Conservation (phyloP, 2,329 filamentous ascomycete species). For the Aspergillus novoparasiticus region DNA sequence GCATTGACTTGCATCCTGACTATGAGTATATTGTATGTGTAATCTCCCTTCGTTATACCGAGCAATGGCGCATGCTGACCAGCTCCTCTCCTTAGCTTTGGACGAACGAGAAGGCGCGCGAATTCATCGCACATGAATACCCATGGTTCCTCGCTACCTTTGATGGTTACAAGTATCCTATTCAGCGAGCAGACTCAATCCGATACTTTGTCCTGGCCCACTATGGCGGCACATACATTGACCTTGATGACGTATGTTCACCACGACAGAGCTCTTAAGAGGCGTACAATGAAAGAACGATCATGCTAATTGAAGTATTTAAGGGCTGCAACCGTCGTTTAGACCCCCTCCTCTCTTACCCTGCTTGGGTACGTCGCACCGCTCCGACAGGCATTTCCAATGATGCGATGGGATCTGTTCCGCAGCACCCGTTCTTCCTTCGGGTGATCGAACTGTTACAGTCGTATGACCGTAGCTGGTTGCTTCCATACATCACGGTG, state of each 20-base stretch:
- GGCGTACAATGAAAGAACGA: background rate
- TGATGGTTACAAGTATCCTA: slow-evolving; percentile 71
- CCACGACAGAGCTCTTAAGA: background rate
- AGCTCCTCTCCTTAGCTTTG: slow-evolving; percentile 60
- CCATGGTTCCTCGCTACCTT: slow-evolving; percentile 78
- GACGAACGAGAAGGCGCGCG: slow-evolving; percentile 70
- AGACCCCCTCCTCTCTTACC: slow-evolving; percentile 69
- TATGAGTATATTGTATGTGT: slow-evolving; percentile 70
- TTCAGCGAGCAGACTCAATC: slow-evolving; percentile 77
- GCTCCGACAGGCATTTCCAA: slow-evolving; percentile 78
- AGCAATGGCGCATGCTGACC: slow-evolving; percentile 20
- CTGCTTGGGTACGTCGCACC: slow-evolving; percentile 71
- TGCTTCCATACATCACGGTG: slow-evolving; percentile 72
- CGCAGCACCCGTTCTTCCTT: slow-evolving; percentile 74
- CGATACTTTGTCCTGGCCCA: slow-evolving; percentile 77
- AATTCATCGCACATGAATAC: slow-evolving; percentile 74
- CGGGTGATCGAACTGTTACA: slow-evolving; percentile 69
- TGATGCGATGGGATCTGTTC: slow-evolving; percentile 74
- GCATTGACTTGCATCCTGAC: slow-evolving; percentile 67
- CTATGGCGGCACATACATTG: slow-evolving; percentile 80
- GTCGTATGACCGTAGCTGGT: slow-evolving; percentile 69
- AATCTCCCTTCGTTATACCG: background rate
- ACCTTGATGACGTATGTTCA: slow-evolving; percentile 67
- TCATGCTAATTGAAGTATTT: slow-evolving; percentile 17
- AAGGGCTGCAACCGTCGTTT: slow-evolving; percentile 69